These are phyloP conservation scores for Carex pumila DNA, from an alignment of 176 grass and related monocot genomes.

Conservation along the genomic window DNA sequence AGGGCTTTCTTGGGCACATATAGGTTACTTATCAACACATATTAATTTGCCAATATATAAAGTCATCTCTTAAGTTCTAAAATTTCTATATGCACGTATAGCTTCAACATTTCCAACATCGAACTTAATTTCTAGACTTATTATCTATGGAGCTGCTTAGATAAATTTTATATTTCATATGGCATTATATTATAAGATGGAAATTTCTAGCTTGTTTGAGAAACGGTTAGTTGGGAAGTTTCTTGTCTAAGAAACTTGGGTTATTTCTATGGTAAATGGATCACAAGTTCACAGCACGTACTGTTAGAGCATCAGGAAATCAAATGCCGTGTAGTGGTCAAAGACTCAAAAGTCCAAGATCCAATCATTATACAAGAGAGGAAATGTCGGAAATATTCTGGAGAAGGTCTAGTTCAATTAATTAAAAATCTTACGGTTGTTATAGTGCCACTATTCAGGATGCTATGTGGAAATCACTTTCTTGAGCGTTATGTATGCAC, in stretches of 20 bases:
- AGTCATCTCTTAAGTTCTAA: too few species aligned
- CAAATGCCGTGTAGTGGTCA: conserved; percentile 5
- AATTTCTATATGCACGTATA: too few species aligned
- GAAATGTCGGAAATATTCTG: neutral
- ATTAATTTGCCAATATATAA: too few species aligned
- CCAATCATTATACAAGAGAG: conserved; percentile 10
- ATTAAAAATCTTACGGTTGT: neutral
- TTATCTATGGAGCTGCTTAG: too few species aligned
- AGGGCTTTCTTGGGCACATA: too few species aligned
- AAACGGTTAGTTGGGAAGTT: neutral
- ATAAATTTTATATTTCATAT: too few species aligned
- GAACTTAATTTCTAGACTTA: too few species aligned
- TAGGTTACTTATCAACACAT: too few species aligned
- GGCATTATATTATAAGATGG: too few species aligned
- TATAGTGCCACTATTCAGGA: neutral
- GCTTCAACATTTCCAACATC: too few species aligned
- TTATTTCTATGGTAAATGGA: neutral
- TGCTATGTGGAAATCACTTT: neutral
- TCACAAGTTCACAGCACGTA: neutral
- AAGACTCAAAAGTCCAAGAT: conserved; percentile 14
- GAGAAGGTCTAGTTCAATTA: neutral
- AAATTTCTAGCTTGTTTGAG: too few species aligned
- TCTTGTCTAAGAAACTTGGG: neutral
- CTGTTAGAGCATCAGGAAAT: neutral
- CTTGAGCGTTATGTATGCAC: neutral